Percentiles rank a stretch among this genome's conserved stretches.
These are phyloP conservation scores for Leavenworthia alabamica DNA, from an alignment of 345 rosid genomes.

Conservation along the genomic window DNA sequence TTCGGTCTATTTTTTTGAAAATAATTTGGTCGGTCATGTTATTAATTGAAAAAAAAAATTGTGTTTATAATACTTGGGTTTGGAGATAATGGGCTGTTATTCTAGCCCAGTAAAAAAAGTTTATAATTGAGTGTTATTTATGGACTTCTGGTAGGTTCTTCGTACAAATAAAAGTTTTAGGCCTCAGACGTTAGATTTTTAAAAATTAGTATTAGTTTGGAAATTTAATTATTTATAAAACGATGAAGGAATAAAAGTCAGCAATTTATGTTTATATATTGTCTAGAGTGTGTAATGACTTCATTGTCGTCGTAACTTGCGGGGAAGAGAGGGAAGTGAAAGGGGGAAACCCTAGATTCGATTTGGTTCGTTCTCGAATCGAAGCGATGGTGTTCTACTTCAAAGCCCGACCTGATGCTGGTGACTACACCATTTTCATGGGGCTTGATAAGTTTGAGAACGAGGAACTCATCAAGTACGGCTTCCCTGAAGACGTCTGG, in stretches of 20 bases:
- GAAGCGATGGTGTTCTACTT: conserved; percentile 82
- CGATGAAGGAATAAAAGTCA: conserved; percentile 9
- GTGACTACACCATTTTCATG: conserved; percentile 98
- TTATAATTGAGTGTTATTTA: background rate
- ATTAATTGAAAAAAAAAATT: too few species aligned
- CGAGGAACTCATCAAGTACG: conserved; percentile 97
- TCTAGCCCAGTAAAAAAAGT: too few species aligned
- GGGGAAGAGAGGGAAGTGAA: conserved; percentile 1
- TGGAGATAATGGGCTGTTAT: background rate
- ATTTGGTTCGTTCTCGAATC: conserved; percentile 23
- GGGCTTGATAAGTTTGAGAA: conserved; percentile 98
- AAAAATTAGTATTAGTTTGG: background rate
- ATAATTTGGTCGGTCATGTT: background rate
- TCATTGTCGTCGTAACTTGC: background rate
- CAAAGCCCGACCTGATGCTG: conserved; percentile 89
- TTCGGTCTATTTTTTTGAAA: too few species aligned
- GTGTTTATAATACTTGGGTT: background rate
- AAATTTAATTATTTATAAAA: background rate
- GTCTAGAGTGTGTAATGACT: conserved; percentile 24
- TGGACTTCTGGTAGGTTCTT: too few species aligned
- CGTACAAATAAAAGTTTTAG: background rate
- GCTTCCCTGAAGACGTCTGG: conserved; percentile 98
- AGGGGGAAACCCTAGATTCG: conserved; percentile 36
- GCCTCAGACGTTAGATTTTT: background rate
- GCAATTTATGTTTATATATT: background rate